Base-by-base conservation (phyloP, 345 rosid species). In the Camelina sativa region DNA sequence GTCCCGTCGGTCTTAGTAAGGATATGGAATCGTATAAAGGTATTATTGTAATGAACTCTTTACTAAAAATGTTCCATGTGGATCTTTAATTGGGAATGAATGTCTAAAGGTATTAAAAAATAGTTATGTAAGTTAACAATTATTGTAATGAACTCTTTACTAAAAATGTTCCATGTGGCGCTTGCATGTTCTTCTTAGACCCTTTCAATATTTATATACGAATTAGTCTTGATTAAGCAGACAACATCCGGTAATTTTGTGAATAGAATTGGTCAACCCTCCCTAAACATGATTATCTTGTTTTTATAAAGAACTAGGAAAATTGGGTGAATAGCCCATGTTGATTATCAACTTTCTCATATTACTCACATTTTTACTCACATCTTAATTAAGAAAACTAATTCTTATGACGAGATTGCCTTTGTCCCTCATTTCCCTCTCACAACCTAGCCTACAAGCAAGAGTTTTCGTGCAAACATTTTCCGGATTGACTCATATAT, bases 151-250 rank as follows among this genome's bases (percentile, higher is more conserved):
- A 8, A 10, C 30, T 69, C 13, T 44, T 30, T 57, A 56, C 64
- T 43, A 10, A 43, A 41, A 69, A 16, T 56, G 73, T 28, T 69
- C 43, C 73, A 70, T 58, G 65, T 54, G 69, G 54, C 70, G 63
- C 55, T 64, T 43, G 37, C 70, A 73, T 73, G 63, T 73, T 73
- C 70, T 63, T 34, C 7, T 3, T 28, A 41, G 17, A 19, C 8
- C 19, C 23, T 53, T 41, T 16, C 62, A 13, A 6, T 48, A 25
- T 53, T 52, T 43, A 62, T 40, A 37, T 35, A 8, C 40, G 7
- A 8, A 12, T 62, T 5, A 41, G 7, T 72, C 16, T 32, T 73
- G 23, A 63, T 52, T 63, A 53, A 17, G 62, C 17, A 41, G 69
- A 53, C 69, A 63, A 51, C 52, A 23, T 34, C 30, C 69, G 15